Evolutionary conservation across 2,329 filamentous ascomycete genomes (phyloP), one percentile per base, ranked within the genome.

Genomic region (Hysterium pulicare): DNA sequence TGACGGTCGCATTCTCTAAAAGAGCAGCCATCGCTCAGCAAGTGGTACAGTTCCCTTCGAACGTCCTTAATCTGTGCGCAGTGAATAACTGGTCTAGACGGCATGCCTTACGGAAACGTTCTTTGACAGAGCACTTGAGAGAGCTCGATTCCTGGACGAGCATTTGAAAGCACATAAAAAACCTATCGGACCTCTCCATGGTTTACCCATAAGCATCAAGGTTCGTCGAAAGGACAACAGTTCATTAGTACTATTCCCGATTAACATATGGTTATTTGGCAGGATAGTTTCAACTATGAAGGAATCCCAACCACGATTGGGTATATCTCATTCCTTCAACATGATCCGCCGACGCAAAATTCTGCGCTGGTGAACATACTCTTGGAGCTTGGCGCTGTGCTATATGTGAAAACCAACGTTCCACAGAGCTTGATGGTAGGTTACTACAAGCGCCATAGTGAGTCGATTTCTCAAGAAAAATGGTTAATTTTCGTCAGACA

Each of bases 321-420:
- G 7, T 81, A 86, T 46, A 74, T 74, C 0, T 72, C 73, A 1
- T 75, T 82, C 42, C 81, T 58, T 78, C 76, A 81, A 3, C 73
- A 73, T 28, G 71, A 79, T 33, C 77, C 81, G 0, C 78, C 74
- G 13, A 57, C 58, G 22, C 50, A 67, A 38, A 74, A 82, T 54
- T 72, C 76, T 0, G 66, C 72, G 0, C 64, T 83, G 4, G 74
- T 83, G 1, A 66, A 74, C n/a, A 66, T 82, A 0, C 60, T 85
- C 2, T 60, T 76, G 11, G 68, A 71, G 11, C 69, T 78, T 0
- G 83, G 83, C 1, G 82, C 81, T 1, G 69, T 85, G 0, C 62
- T 83, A 15, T 81, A 84, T 48, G 71, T 76, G 45, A 85, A 85
- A 62, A 84, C 82, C 1, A 84, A 83, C 51, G 65, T 84, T 3